Percentiles rank a stretch among this genome's conserved stretches.
phyloP scores from a whole-genome alignment of 768 basidiomycete species.

The Boletus sp. region DNA sequence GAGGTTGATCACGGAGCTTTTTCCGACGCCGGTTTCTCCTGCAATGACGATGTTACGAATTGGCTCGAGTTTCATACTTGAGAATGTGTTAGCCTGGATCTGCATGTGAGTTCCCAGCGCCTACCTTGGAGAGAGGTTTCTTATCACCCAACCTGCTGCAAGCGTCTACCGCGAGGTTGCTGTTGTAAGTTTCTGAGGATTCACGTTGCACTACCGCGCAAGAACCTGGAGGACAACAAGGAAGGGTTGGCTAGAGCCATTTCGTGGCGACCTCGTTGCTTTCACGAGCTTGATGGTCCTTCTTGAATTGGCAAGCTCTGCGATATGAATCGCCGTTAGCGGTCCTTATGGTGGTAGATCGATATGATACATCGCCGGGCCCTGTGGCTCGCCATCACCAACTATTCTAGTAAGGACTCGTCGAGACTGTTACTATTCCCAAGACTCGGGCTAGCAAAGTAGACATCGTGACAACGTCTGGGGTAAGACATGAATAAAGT shows the following conservation, averaged over 20 bases:
- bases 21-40: constrained; percentile 31
- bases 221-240: not conserved
- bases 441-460: not conserved
- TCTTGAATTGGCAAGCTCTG: constrained; percentile 22
- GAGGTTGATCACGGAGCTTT: constrained; percentile 32
- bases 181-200: not conserved
- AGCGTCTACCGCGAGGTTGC: not conserved
- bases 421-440: constrained; percentile 2
- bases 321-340: constrained; percentile 7
- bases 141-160: constrained; percentile 5
- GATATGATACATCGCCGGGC: constrained; percentile 18
- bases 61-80: constrained; percentile 8
- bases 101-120: not conserved
- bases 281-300: constrained; percentile 13
- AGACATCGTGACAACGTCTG: not conserved
- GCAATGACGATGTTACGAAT: constrained; percentile 28
- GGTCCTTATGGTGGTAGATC: constrained; percentile 6
- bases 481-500: not conserved
- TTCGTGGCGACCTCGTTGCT: constrained; percentile 20
- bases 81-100: constrained; percentile 5
- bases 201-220: constrained; percentile 2
- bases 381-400: not conserved
- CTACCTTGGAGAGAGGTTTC: constrained; percentile 4
- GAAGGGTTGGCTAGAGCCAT: constrained; percentile 9
- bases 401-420: constrained; percentile 1